Base-by-base conservation (phyloP, 305 asterid genomes). In the Fraxinus angustifolia region DNA sequence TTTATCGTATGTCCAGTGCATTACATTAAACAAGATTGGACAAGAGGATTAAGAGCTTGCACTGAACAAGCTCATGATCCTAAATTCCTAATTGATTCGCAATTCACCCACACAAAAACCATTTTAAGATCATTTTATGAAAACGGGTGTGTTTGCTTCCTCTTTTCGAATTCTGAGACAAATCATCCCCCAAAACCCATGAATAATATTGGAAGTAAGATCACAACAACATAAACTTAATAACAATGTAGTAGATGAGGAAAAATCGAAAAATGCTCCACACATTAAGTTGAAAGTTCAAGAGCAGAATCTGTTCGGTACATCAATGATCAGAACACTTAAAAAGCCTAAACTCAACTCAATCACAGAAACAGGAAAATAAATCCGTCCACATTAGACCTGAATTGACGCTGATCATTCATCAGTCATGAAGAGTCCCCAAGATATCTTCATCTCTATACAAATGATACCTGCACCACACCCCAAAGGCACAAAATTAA, bases 371-470 rank as follows among this genome's bases (percentile, higher is more conserved):
- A 38, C 34, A 81, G 12, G 23, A 33, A 82, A 38, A 34, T 8
- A 11, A 81, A 82, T 31, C 45, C 40, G 48, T 35, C 77, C 28
- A 74, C 68, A 73, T 60, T 74, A 60, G 67, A 82, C 76, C 81
- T 78, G 76, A 70, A 53, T 48, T 65, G 26, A 36, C 31, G 16
- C 45, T 78, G 17, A 34, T 19, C 68, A 40, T 31, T 6, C 50
- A 81, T 90, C 89, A 92, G 33, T 92, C 98, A 8, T 87, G 91
- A 73, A 95, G 89, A 11, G 87, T 87, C 12, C 98, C 98, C 93
- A 92, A 86, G 36, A 95, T 89, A 82, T 95, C 99, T 82, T 93
- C 99, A 83, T 93, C 99, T 86, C 98, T 88, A 75, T 62, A 95
- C 88, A 95, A 83, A 86, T 87, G 93, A 82, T 75, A 93, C 97